A percentile compares a stretch with the other conserved stretches of the same genome.
Evolutionary conservation across 2,329 filamentous ascomycete species (phyloP).

Genomic region (Aquanectria penicillioides): DNA sequence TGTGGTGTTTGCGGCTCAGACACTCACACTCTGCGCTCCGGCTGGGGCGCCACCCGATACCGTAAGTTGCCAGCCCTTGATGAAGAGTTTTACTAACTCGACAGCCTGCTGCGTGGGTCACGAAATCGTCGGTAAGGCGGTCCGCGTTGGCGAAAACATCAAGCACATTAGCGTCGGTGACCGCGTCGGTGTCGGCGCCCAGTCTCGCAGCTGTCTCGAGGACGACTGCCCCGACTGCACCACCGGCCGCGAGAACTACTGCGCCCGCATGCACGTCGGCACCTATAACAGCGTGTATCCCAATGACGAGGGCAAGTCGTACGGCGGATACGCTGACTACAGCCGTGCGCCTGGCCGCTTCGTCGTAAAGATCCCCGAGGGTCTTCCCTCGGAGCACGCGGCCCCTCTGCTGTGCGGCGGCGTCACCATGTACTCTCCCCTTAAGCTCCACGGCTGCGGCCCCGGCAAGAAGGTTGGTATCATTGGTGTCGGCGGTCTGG

Average conservation of each 20-base stretch:
- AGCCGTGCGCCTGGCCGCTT: constrained; percentile 35
- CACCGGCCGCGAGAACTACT: constrained; percentile 74
- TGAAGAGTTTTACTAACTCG: background rate
- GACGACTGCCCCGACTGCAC: constrained; percentile 21
- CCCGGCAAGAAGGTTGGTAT: constrained; percentile 74
- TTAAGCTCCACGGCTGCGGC: constrained; percentile 55
- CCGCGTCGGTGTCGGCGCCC: constrained; percentile 56
- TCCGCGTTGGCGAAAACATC: constrained; percentile 62
- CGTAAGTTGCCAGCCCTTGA: background rate
- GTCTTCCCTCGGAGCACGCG: constrained; percentile 66
- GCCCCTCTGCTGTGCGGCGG: constrained; percentile 87
- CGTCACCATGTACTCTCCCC: constrained; percentile 79
- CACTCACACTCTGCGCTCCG: constrained; percentile 66
- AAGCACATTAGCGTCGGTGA: constrained; percentile 67
- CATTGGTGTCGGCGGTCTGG: constrained; percentile 73
- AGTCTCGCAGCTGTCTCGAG: constrained; percentile 32
- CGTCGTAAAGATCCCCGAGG: constrained; percentile 78
- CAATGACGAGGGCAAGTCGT: constrained; percentile 67
- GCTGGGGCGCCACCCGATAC: constrained; percentile 52
- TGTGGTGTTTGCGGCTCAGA: constrained; percentile 74
- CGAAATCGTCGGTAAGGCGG: constrained; percentile 70
- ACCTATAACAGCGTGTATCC: constrained; percentile 69
- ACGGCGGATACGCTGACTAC: constrained; percentile 65
- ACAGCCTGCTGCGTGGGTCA: constrained; percentile 68
- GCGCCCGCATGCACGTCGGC: constrained; percentile 61